phyloP scores from a whole-genome alignment of 768 basidiomycete genomes.

The Rhizopogon rudus region DNA sequence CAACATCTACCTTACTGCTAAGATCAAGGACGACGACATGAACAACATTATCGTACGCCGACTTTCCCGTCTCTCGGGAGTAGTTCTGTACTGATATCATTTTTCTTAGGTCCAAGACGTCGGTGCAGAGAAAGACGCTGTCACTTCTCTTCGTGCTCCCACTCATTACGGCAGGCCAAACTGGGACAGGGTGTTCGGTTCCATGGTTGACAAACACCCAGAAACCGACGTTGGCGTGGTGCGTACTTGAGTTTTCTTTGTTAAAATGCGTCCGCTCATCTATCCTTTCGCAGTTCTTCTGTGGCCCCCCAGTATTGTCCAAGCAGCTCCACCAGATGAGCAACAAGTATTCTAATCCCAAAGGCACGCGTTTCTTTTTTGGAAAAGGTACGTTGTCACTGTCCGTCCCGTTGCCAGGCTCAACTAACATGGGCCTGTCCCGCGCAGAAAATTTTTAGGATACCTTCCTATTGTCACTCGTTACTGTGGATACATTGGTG shows the following conservation, averaged over 20 bases:
- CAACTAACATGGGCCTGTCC: neutral
- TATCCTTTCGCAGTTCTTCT: conserved; percentile 65
- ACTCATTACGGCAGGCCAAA: conserved; percentile 93
- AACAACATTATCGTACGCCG: conserved; percentile 78
- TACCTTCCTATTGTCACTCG: neutral
- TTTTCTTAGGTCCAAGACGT: conserved; percentile 70
- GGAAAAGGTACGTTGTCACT: conserved; percentile 63
- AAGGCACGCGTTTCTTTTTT: conserved; percentile 83
- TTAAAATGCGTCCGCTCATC: neutral
- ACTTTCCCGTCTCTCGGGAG: neutral
- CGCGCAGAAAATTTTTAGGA: conserved; percentile 17
- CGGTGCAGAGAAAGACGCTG: conserved; percentile 88
- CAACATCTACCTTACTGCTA: conserved; percentile 89
- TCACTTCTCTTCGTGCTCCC: conserved; percentile 83
- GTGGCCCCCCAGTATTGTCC: conserved; percentile 73
- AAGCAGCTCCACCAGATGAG: conserved; percentile 68
- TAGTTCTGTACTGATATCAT: neutral
- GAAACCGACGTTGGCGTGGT: conserved; percentile 90
- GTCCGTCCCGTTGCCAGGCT: neutral
- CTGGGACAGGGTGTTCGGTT: conserved; percentile 70
- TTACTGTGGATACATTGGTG: neutral
- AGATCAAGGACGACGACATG: conserved; percentile 89
- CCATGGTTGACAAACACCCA: conserved; percentile 76
- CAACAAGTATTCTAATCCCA: conserved; percentile 80
- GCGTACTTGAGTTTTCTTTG: conserved; percentile 1